Base-by-base conservation (phyloP, 1,284 basidiomycete species). In the Cryptococcus sp. region DNA sequence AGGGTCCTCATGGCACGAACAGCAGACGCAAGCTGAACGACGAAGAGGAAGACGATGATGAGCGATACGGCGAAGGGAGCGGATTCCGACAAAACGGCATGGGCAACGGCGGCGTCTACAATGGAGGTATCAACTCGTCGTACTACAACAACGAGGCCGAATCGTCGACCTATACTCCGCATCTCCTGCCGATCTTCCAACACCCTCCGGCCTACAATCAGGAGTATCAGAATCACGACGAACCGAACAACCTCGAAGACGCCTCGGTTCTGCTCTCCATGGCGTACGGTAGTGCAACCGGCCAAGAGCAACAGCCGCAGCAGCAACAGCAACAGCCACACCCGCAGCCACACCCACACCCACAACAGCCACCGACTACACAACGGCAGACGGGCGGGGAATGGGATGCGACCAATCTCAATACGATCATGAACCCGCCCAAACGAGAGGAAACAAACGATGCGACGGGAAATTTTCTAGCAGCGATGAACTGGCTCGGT, bases 231-330 rank as follows among this genome's bases (percentile, higher is more conserved):
- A 64, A 61, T 53, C 48, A 60, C 25, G 56, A 64, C 47, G 67
- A 69, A 48, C 56, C 62, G 11, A 60, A 69, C 45, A 66, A 72
- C 43, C 60, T 74, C 16, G 72, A 74, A 53, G 69, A 74, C 44
- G 72, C 72, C 2, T 69, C 69, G 14, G 68, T 68, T 3, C 57
- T 74, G 3, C 52, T 74, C 18, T 69, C 68, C 5, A 73, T 74
- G 69, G 72, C 71, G 2, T 74, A 74, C 45, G 61, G 65, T 12
- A 63, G 62, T 16, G 57, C 67, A 2, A 62, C 65, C 9, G 52
- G 43, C 3, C n/a, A n/a, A n/a, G n/a, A 26, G 36, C 2, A 44
- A 33, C 36, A 37, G 34, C 34, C 22, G 34, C 24, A 40, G 34
- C 36, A 19, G n/a, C n/a, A n/a, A n/a, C n/a, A n/a, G n/a, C n/a